phyloP scores from a whole-genome alignment of 371 early-diverging fungal genomes.

The Lichtheimia ornata region DNA sequence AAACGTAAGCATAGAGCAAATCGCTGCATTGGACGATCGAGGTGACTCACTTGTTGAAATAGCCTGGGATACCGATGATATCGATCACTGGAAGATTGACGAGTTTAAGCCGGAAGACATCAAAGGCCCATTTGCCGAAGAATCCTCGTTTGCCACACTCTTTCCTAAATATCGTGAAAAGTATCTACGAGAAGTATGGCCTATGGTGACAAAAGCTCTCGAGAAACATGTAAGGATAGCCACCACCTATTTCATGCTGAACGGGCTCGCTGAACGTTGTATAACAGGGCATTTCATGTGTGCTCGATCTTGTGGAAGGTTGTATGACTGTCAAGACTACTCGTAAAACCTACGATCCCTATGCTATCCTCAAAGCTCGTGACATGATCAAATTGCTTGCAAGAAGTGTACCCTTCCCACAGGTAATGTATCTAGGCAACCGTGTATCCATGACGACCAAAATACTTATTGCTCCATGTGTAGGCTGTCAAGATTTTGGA shows the following conservation, averaged over 20 bases:
- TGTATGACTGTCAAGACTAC: slow-evolving; percentile 98
- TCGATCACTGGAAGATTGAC: slow-evolving; percentile 94
- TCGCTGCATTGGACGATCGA: neutral
- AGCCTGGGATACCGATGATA: slow-evolving; percentile 95
- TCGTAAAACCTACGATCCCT: slow-evolving; percentile 97
- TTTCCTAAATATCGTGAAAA: slow-evolving; percentile 99
- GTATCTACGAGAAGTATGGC: slow-evolving; percentile 95
- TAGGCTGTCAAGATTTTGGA: slow-evolving; percentile 90
- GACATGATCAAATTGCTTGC: slow-evolving; percentile 96
- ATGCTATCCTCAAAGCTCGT: slow-evolving; percentile 94
- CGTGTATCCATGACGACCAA: neutral
- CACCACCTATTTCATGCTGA: slow-evolving; percentile 4
- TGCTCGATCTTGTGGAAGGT: slow-evolving; percentile 95
- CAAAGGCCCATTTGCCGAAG: slow-evolving; percentile 87
- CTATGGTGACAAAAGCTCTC: slow-evolving; percentile 88
- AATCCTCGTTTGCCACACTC: slow-evolving; percentile 96
- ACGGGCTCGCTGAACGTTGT: neutral
- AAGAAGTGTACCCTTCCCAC: slow-evolving; percentile 94
- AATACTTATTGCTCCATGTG: slow-evolving; percentile 6
- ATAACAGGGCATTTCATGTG: slow-evolving; percentile 85
- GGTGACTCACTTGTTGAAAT: neutral
- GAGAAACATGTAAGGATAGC: slow-evolving; percentile 68
- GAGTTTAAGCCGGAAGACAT: slow-evolving; percentile 86
- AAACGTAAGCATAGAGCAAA: slow-evolving; percentile 29
- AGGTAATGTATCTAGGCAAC: slow-evolving; percentile 51